Base-by-base conservation (phyloP, 2,329 filamentous ascomycete species). In the Cercospora beticola region DNA sequence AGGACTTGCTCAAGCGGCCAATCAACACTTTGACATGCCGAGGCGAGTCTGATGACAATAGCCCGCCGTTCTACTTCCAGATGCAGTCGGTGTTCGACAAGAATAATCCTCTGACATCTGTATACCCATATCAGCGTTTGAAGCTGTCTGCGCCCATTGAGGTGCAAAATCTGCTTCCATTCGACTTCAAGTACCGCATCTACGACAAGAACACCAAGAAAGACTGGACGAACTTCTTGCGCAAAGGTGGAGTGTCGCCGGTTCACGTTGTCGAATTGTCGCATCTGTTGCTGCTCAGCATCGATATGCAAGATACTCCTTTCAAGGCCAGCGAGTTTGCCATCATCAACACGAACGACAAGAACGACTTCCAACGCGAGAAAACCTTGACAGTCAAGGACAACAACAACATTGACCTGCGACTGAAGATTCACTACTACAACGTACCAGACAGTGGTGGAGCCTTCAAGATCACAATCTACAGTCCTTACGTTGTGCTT, bases 131-230 rank as follows among this genome's bases (percentile, higher is more conserved):
- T 79, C 98, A 99, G 95, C 90, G 89, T 68, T 86, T 99, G 72
- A 92, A 94, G 73, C 86, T 99, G 2, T 97, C 93, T 26, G 94
- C 95, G 0, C 95, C 96, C 0, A 88, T 99, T 14, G 94, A 97
- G 61, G 86, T 99, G 4, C 94, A 99, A 79, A 99, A 99, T 73
- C 83, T 99, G 54, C 82, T 99, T 43, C 95, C 95, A 0, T 98
- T 95, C 77, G 95, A 99, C 80, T 99, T 99, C 88, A 98, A 99
- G 81, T 99, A 99, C 79, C 89, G 94, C 65, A 98, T 99, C 65
- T 99, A 98, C 77, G 95, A 99, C 83, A 97, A 96, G 83, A 96
- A 97, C 79, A 97, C 94, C 0, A 96, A 94, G 84, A 97, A 96
- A 78, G 95, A 99, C 78, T 99, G 95, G 95, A 96, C 93, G 4